phyloP scores from a whole-genome alignment of 441 rosid genomes.

The Kokia cookei region DNA sequence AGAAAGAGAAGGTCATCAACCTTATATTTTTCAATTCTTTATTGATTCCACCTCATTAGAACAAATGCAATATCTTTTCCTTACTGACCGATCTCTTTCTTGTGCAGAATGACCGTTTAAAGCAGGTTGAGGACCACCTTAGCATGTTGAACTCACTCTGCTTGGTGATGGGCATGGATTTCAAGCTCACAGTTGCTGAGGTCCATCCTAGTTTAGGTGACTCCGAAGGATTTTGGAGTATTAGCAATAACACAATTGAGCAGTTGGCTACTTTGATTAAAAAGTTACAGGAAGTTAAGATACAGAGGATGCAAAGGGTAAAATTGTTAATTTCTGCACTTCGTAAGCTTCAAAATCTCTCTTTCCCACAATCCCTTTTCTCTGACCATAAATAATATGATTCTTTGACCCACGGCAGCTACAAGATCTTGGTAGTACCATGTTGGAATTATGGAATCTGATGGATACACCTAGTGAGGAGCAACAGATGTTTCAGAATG shows the following conservation, averaged over 20 bases:
- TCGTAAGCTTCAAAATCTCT: not conserved
- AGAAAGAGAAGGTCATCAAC: conserved; percentile 65
- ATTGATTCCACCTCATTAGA: not conserved
- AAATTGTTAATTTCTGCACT: not conserved
- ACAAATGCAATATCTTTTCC: not conserved
- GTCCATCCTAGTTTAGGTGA: conserved; percentile 53
- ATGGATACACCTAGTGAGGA: conserved; percentile 97
- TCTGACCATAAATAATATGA: not conserved
- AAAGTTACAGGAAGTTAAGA: conserved; percentile 67
- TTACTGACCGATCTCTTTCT: conserved; percentile 12
- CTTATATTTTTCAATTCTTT: conserved; percentile 3
- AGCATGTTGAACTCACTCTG: conserved; percentile 54
- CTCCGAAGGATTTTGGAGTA: conserved; percentile 52
- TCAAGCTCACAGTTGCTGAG: conserved; percentile 49
- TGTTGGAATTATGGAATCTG: conserved; percentile 94
- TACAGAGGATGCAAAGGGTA: conserved; percentile 94
- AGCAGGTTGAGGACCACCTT: conserved; percentile 63
- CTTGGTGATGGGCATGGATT: conserved; percentile 79
- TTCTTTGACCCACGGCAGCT: conserved; percentile 41
- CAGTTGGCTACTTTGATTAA: conserved; percentile 47
- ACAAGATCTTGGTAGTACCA: conserved; percentile 89
- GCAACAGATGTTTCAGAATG: conserved; percentile 82
- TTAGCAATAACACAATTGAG: conserved; percentile 59
- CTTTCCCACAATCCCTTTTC: not conserved
- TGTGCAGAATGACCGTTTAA: conserved; percentile 63